phyloP scores from a whole-genome alignment of 768 basidiomycete species.

The Auriscalpium vulgare region DNA sequence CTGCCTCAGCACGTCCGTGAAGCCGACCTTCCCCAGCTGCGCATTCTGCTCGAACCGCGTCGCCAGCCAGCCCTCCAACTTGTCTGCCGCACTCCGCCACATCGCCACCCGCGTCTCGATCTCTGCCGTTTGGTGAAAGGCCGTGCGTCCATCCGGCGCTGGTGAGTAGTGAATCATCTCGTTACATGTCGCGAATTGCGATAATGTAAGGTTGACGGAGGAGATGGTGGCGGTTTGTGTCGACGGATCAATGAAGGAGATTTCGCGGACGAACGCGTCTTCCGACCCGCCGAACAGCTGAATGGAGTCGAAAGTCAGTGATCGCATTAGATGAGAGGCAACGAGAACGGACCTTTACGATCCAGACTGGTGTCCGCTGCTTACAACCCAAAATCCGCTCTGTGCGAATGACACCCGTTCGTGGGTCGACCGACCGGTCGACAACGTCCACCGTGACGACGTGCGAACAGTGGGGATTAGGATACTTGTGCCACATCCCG shows the following conservation, averaged over 20 bases:
- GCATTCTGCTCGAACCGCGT: constrained; percentile 92
- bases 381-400: constrained; percentile 88
- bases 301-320: background rate
- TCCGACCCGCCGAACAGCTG: constrained; percentile 89
- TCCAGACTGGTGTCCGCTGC: constrained; percentile 88
- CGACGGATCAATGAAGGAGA: constrained; percentile 86
- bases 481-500: constrained; percentile 95
- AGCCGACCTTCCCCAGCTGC: constrained; percentile 78
- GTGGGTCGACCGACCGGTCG: constrained; percentile 74
- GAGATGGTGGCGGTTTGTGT: constrained; percentile 76
- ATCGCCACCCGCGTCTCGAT: constrained; percentile 76
- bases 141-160: constrained; percentile 49
- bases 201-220: constrained; percentile 88
- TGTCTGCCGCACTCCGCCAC: constrained; percentile 76
- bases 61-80: constrained; percentile 78
- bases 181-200: constrained; percentile 90
- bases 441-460: constrained; percentile 83
- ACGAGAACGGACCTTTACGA: constrained; percentile 65
- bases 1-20: constrained; percentile 79
- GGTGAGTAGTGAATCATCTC: constrained; percentile 87
- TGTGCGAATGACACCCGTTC: constrained; percentile 84
- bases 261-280: constrained; percentile 91
- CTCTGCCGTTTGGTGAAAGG: constrained; percentile 86
- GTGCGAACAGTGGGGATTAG: constrained; percentile 86
- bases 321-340: constrained; percentile 1